A percentile compares a stretch with the other conserved stretches of the same genome.
Conservation (phyloP, 495 filamentous ascomycete species). For the Xylaria palmicola region DNA sequence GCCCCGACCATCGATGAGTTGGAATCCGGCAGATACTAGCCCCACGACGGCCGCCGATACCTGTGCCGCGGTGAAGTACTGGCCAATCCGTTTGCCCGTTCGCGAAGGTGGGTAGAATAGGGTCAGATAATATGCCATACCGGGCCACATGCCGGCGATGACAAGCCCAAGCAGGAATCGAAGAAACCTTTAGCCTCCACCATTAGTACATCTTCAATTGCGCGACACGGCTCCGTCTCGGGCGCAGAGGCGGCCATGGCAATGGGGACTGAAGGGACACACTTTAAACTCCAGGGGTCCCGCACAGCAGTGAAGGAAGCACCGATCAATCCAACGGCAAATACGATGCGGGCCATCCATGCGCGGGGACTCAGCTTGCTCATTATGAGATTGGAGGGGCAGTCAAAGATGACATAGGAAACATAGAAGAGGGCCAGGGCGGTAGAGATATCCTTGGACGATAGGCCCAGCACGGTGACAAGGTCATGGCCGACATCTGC, state of each 20-base stretch:
- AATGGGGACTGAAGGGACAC: constrained; percentile 27
- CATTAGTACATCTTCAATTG: neutral
- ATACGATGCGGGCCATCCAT: constrained; percentile 92
- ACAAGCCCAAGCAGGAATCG: constrained; percentile 85
- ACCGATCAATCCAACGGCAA: constrained; percentile 82
- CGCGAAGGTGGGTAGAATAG: constrained; percentile 86
- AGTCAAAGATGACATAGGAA: constrained; percentile 83
- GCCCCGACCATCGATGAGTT: constrained; percentile 77
- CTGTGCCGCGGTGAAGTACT: constrained; percentile 87
- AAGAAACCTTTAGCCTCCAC: constrained; percentile 54
- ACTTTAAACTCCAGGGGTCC: constrained; percentile 84
- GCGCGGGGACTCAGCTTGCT: constrained; percentile 77
- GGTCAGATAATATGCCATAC: constrained; percentile 91
- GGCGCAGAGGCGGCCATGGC: neutral
- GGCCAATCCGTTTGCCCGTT: constrained; percentile 83
- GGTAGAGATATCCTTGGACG: constrained; percentile 72
- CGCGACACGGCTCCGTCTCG: neutral
- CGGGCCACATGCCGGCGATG: constrained; percentile 92
- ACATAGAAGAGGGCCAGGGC: constrained; percentile 88
- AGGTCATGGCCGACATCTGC: constrained; percentile 64
- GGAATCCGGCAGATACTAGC: constrained; percentile 86
- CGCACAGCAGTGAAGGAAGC: constrained; percentile 78
- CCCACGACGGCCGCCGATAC: constrained; percentile 88
- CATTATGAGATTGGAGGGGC: constrained; percentile 90
- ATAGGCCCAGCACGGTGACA: constrained; percentile 61